Evolutionary conservation across 2,329 filamentous ascomycete species (phyloP).

Genomic region (Akanthomyces uredinophilus): DNA sequence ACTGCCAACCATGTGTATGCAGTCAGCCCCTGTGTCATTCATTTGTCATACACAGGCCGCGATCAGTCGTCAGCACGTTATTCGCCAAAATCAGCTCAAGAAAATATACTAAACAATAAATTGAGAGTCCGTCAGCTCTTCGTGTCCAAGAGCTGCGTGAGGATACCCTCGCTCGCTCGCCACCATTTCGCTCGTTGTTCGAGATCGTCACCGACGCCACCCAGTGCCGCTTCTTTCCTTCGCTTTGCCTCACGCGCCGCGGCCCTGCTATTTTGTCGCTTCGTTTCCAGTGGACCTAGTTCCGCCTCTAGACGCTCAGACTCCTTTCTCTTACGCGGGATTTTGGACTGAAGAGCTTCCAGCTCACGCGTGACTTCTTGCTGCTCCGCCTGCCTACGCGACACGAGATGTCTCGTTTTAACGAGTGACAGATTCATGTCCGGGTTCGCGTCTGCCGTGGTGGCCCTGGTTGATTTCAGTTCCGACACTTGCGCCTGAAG

Average conservation of each 20-base stretch:
- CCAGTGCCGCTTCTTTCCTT: constrained; percentile 60
- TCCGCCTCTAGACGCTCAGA: constrained; percentile 63
- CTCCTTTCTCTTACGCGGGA: constrained; percentile 62
- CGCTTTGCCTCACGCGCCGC: constrained; percentile 67
- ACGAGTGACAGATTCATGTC: constrained; percentile 52
- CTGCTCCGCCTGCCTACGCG: constrained; percentile 44
- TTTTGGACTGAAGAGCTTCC: constrained; percentile 55
- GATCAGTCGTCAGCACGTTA: background rate
- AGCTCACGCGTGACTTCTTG: constrained; percentile 58
- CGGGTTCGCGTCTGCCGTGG: constrained; percentile 29
- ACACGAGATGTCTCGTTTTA: constrained; percentile 51
- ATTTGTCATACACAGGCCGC: background rate
- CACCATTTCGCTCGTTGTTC: constrained; percentile 74
- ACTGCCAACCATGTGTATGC: background rate
- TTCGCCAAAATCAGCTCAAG: background rate
- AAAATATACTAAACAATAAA: background rate
- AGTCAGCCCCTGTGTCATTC: background rate
- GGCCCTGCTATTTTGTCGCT: constrained; percentile 57
- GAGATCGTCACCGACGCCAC: constrained; percentile 65
- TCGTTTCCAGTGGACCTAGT: constrained; percentile 61
- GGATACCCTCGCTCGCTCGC: constrained; percentile 58
- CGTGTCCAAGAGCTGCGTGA: constrained; percentile 60
- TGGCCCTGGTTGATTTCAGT: constrained; percentile 38
- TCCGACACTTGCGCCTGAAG: constrained; percentile 44
- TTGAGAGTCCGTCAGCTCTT: constrained; percentile 31